phyloP scores from a whole-genome alignment of 352 stramenopile genomes.

The Pythium biforme region DNA sequence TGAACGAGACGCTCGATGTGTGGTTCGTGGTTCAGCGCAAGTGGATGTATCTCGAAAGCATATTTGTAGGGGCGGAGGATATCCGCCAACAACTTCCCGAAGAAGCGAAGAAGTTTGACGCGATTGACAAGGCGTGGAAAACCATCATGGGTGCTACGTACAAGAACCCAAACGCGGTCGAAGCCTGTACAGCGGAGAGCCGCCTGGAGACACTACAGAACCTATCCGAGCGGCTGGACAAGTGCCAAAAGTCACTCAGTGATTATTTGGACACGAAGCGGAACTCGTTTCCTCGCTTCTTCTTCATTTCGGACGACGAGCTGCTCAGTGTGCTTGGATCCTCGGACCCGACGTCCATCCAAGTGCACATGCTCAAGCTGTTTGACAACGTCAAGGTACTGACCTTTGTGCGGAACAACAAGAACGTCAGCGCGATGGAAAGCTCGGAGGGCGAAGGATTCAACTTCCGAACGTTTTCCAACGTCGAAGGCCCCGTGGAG shows the following conservation, averaged over 20 bases:
- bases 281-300: conserved; percentile 92
- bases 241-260: conserved; percentile 89
- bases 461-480: conserved; percentile 67
- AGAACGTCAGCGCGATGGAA: conserved; percentile 88
- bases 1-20: conserved; percentile 91
- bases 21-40: conserved; percentile 94
- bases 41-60: conserved; percentile 96
- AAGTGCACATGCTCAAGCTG: conserved; percentile 94
- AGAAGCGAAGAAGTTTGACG: conserved; percentile 93
- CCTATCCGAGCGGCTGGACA: conserved; percentile 87
- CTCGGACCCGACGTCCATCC: conserved; percentile 90
- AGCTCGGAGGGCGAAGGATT: conserved; percentile 92
- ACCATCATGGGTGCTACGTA: conserved; percentile 91
- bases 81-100: conserved; percentile 93
- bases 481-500: conserved; percentile 91
- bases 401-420: conserved; percentile 88
- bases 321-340: conserved; percentile 90
- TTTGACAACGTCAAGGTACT: conserved; percentile 95
- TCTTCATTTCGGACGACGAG: conserved; percentile 95
- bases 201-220: conserved; percentile 87
- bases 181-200: conserved; percentile 88
- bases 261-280: conserved; percentile 91
- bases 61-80: conserved; percentile 92
- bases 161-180: conserved; percentile 90
- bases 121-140: conserved; percentile 93